A percentile compares a stretch with the other conserved stretches of the same genome.
Conservation (phyloP, 2,329 filamentous ascomycete species). For the Teratosphaeria zuluensis region DNA sequence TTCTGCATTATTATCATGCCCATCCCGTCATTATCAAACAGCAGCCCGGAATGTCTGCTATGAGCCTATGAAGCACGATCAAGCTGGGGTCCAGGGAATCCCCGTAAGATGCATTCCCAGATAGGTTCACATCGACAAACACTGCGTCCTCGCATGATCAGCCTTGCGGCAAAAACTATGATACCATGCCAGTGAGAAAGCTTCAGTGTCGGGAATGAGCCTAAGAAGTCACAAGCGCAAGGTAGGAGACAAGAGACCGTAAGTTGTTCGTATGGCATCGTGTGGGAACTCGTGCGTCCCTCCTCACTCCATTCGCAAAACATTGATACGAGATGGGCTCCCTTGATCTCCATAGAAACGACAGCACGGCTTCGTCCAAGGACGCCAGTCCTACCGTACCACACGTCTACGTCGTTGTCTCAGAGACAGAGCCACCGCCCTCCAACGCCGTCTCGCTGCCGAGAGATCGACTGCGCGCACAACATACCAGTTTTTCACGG, state of each 20-base stretch:
- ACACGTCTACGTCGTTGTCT: neutral
- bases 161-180: neutral
- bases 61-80: neutral
- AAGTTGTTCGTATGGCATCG: neutral
- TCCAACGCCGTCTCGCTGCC: neutral
- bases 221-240: neutral
- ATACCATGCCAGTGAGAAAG: too few relatives aligned
- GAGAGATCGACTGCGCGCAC: neutral
- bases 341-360: neutral
- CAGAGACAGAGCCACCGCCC: neutral
- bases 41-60: neutral
- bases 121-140: neutral
- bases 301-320: neutral
- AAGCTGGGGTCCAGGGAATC: neutral
- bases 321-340: neutral
- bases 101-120: neutral
- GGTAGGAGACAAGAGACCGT: too few relatives aligned
- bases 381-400: neutral
- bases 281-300: neutral
- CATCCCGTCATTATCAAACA: neutral
- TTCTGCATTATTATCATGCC: neutral
- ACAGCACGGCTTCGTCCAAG: neutral
- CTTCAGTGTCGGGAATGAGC: too few relatives aligned
- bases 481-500: neutral
- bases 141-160: neutral